Percentiles rank a stretch among this genome's conserved stretches.
These are phyloP conservation scores for Solidago caesia DNA, from an alignment of 129 eudicot species.

Conservation along the genomic window DNA sequence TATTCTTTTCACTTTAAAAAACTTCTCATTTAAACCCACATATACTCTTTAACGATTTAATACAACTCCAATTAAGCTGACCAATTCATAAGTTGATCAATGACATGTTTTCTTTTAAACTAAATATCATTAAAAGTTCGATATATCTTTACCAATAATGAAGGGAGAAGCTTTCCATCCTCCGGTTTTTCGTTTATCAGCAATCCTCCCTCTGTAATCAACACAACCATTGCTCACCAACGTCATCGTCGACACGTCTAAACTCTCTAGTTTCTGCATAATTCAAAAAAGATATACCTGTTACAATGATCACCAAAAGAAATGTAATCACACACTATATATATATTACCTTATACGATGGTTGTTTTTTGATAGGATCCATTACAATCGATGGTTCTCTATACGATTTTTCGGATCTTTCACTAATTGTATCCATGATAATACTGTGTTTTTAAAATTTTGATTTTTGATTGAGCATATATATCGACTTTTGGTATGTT, in stretches of 20 bases:
- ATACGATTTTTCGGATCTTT: conserved; percentile 35
- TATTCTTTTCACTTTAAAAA: no score
- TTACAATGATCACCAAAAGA: background rate
- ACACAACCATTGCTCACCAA: conserved; percentile 65
- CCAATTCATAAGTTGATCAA: no score
- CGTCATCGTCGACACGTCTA: conserved; percentile 14
- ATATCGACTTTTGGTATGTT: background rate
- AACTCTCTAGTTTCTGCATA: conserved; percentile 31
- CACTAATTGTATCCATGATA: conserved; percentile 31
- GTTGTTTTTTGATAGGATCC: conserved; percentile 27
- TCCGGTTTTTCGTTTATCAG: conserved; percentile 61
- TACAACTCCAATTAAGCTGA: no score
- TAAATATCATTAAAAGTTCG: no score
- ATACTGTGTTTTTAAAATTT: background rate
- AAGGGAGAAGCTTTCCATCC: conserved; percentile 83
- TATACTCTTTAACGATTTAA: no score
- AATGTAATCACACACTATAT: background rate
- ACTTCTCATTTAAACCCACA: no score
- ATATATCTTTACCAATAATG: conserved; percentile 46
- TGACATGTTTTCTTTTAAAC: no score
- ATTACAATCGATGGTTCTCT: conserved; percentile 38
- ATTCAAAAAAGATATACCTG: background rate
- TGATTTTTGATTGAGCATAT: background rate
- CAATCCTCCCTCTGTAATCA: conserved; percentile 54
- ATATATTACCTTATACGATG: conserved; percentile 33